A percentile compares a stretch with the other conserved stretches of the same genome.
Evolutionary conservation across 352 stramenopile genomes (phyloP).

Genomic region (Phytophthora meadii): DNA sequence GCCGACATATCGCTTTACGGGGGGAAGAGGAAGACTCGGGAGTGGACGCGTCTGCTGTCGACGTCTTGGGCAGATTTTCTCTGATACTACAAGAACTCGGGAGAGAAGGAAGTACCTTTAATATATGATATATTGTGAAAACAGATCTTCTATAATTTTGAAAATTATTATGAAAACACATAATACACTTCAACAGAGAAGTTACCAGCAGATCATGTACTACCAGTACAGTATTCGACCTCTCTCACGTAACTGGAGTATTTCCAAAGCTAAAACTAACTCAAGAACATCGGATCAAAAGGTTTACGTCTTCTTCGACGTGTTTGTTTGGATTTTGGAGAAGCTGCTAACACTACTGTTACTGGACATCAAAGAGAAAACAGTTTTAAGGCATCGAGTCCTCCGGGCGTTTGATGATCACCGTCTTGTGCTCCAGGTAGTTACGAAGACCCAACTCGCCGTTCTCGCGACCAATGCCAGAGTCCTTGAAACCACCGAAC

Average conservation of each 20-base stretch:
- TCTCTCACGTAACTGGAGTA: too few species aligned
- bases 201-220: too few species aligned
- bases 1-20: conserved; percentile 47
- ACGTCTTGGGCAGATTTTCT: conserved; percentile 26
- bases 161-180: too few species aligned
- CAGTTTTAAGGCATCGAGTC: conserved; percentile 49
- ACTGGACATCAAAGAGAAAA: conserved; percentile 19
- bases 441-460: conserved; percentile 71
- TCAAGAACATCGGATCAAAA: neutral
- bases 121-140: too few species aligned
- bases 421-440: conserved; percentile 80
- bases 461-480: conserved; percentile 78
- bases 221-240: too few species aligned
- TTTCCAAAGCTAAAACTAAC: neutral
- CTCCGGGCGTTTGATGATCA: conserved; percentile 63
- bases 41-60: conserved; percentile 13
- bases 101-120: conserved; percentile 17
- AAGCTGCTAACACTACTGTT: conserved; percentile 14
- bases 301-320: conserved; percentile 2
- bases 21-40: conserved; percentile 4
- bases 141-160: too few species aligned
- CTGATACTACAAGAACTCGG: conserved; percentile 18
- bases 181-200: neutral
- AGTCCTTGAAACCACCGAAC: conserved; percentile 90
- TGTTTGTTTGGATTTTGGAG: conserved; percentile 4